A percentile compares a stretch with the other conserved stretches of the same genome.
Conservation (phyloP, 768 basidiomycete genomes). For the Leccinum boreale region DNA sequence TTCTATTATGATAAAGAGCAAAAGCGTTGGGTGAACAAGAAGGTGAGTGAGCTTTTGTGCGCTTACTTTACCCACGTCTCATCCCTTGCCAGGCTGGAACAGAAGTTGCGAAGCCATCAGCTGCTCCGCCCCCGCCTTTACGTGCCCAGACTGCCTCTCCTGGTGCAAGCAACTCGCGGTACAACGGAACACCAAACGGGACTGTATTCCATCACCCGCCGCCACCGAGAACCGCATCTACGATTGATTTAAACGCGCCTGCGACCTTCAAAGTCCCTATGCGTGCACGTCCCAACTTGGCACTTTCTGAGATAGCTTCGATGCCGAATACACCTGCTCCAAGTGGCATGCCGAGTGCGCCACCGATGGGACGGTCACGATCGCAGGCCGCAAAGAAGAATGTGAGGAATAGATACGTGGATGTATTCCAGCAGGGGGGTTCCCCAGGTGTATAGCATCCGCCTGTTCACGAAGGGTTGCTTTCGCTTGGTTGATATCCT, state of each 20-base stretch:
- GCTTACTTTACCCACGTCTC: background rate
- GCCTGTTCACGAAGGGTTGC: background rate
- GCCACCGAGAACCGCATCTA: slow-evolving; percentile 54
- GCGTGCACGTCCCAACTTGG: slow-evolving; percentile 65
- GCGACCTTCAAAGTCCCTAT: slow-evolving; percentile 49
- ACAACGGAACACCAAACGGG: slow-evolving; percentile 30
- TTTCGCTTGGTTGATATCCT: slow-evolving; percentile 1
- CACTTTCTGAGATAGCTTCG: slow-evolving; percentile 42
- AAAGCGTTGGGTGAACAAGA: slow-evolving; percentile 95
- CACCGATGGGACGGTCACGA: slow-evolving; percentile 49
- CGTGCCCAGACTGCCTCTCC: slow-evolving; percentile 88
- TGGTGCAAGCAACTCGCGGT: slow-evolving; percentile 39
- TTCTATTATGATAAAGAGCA: slow-evolving; percentile 96
- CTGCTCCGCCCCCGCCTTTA: slow-evolving; percentile 73
- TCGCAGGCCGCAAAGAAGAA: slow-evolving; percentile 68
- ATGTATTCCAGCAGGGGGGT: slow-evolving; percentile 71
- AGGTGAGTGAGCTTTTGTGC: slow-evolving; percentile 43
- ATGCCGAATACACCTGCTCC: slow-evolving; percentile 32
- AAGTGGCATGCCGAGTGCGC: slow-evolving; percentile 18
- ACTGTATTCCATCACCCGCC: slow-evolving; percentile 13
- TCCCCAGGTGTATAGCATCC: slow-evolving; percentile 12
- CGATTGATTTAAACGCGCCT: slow-evolving; percentile 55
- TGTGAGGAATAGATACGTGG: slow-evolving; percentile 82
- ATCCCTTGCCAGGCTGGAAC: slow-evolving; percentile 45
- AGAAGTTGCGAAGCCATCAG: slow-evolving; percentile 49